These are phyloP conservation scores for Cadophora gregata DNA, from an alignment of 2,329 filamentous ascomycete genomes.

Conservation along the genomic window DNA sequence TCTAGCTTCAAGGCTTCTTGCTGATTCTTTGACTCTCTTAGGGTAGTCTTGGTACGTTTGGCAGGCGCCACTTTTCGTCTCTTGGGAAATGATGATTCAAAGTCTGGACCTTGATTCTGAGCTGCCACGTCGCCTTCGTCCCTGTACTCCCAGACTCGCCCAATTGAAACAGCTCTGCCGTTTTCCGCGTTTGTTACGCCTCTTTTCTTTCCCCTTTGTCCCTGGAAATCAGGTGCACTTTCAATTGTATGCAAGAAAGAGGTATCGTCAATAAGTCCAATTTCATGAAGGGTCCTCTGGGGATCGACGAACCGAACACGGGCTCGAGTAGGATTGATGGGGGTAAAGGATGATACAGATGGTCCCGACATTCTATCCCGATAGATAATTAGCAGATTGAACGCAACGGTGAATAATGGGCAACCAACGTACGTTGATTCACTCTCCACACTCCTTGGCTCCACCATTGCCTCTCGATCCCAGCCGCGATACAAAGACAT, in stretches of 20 bases:
- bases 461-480: slow-evolving; percentile 21
- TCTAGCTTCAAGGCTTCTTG: slow-evolving; percentile 3
- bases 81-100: slow-evolving; percentile 24
- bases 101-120: slow-evolving; percentile 22
- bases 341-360: slow-evolving; percentile 33
- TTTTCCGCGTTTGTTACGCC: slow-evolving; percentile 17
- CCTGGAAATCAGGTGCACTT: not conserved
- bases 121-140: slow-evolving; percentile 30
- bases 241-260: slow-evolving; percentile 31
- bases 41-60: slow-evolving; percentile 25
- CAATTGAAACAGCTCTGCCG: slow-evolving; percentile 27
- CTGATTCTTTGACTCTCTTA: slow-evolving; percentile 3
- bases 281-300: slow-evolving; percentile 24
- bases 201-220: slow-evolving; percentile 25
- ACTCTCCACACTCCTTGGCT: slow-evolving; percentile 3
- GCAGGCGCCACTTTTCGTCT: slow-evolving; percentile 29
- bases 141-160: slow-evolving; percentile 29
- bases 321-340: slow-evolving; percentile 30
- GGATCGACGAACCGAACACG: slow-evolving; percentile 29
- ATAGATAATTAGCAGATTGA: not conserved
- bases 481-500: slow-evolving; percentile 24
- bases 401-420: not conserved
- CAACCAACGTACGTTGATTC: slow-evolving; percentile 20
- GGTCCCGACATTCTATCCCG: not conserved
- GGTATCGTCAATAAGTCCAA: slow-evolving; percentile 21